These are phyloP conservation scores for Claviceps sp. DNA, from an alignment of 2,329 filamentous ascomycete species.

Conservation along the genomic window DNA sequence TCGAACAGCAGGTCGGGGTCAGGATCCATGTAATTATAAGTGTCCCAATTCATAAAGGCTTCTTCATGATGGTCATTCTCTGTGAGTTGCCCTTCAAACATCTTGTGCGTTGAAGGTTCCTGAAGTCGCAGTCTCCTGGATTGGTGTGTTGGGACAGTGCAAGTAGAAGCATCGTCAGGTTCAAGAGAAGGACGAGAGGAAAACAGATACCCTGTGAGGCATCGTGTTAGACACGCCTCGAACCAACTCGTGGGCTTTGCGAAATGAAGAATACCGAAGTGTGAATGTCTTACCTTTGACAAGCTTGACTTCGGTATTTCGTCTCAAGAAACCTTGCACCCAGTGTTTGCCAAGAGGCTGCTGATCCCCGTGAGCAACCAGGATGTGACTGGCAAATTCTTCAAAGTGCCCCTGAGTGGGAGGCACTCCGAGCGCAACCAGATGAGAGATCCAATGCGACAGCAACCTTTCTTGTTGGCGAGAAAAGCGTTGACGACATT, in stretches of 20 bases:
- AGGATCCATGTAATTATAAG: conserved; percentile 5
- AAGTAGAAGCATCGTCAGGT: conserved; percentile 2
- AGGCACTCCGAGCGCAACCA: conserved; percentile 7
- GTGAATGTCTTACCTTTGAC: conserved; percentile 6
- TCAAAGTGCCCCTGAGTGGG: conserved; percentile 7
- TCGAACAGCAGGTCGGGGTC: conserved; percentile 6
- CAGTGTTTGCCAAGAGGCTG: conserved; percentile 8
- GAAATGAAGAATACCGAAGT: neutral
- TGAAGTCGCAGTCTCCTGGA: conserved; percentile 5
- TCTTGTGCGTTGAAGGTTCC: conserved; percentile 3
- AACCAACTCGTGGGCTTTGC: neutral
- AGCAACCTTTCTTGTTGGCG: conserved; percentile 7
- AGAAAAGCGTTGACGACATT: conserved; percentile 8
- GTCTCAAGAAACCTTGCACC: conserved; percentile 8
- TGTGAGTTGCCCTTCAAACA: conserved; percentile 2
- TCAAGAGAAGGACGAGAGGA: conserved; percentile 4
- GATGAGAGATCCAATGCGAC: conserved; percentile 6
- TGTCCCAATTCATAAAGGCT: conserved; percentile 6
- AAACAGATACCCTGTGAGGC: conserved; percentile 5
- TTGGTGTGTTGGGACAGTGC: conserved; percentile 4
- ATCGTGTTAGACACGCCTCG: neutral
- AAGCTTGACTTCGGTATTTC: conserved; percentile 6
- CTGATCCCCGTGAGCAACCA: conserved; percentile 6
- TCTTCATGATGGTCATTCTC: conserved; percentile 7
- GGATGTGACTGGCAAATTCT: conserved; percentile 7